phyloP scores from a whole-genome alignment of 2,329 filamentous ascomycete genomes.

The Apiospora koreana region DNA sequence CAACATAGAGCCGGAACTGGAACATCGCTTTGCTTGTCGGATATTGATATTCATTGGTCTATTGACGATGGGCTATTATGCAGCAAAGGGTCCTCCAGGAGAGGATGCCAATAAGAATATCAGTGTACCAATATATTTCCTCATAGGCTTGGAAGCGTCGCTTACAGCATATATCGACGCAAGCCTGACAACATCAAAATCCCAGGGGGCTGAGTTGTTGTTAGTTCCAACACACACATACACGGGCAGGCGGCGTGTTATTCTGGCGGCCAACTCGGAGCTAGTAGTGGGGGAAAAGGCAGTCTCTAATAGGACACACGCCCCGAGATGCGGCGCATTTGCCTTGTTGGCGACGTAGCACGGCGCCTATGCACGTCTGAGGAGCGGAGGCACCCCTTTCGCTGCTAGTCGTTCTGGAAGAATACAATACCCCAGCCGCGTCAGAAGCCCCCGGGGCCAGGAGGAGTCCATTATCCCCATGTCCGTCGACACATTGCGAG shows the following conservation, averaged over 20 bases:
- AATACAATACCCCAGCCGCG: constrained; percentile 4
- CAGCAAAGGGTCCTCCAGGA: no score
- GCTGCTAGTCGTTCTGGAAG: constrained; percentile 8
- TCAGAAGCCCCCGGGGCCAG: background rate
- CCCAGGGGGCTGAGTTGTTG: background rate
- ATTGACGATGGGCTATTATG: no score
- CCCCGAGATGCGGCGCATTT: constrained; percentile 7
- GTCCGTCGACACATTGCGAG: background rate
- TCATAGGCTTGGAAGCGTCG: background rate
- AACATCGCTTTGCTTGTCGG: no score
- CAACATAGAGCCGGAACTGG: no score
- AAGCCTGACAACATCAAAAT: background rate
- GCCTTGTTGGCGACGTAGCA: constrained; percentile 19
- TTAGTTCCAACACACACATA: background rate
- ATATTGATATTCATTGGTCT: no score
- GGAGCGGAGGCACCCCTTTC: constrained; percentile 8
- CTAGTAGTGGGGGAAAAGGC: background rate
- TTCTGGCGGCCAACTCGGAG: constrained; percentile 2
- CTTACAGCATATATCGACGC: background rate
- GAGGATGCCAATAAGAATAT: background rate
- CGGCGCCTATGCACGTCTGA: constrained; percentile 30
- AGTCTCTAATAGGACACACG: constrained; percentile 2
- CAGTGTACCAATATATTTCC: background rate
- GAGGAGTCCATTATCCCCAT: background rate
- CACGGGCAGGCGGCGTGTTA: background rate